A percentile compares a stretch with the other conserved stretches of the same genome.
Evolutionary conservation across 768 basidiomycete genomes (phyloP).

Genomic region (Leccinum imitatum): DNA sequence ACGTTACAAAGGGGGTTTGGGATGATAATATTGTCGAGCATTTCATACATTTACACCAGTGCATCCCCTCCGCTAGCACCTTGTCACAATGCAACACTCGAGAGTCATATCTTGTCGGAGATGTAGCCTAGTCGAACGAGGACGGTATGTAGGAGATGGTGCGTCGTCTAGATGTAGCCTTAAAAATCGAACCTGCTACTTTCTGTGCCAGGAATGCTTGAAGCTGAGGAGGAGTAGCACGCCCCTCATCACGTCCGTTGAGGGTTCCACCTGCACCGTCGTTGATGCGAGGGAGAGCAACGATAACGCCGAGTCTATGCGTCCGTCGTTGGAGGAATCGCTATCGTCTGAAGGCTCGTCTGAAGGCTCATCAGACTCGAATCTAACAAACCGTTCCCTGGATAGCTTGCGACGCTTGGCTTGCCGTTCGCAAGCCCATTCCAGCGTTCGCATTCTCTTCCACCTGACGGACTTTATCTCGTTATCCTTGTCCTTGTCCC

Average conservation of each 20-base stretch:
- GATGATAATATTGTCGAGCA: slow-evolving; percentile 27
- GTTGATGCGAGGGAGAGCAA: slow-evolving; percentile 30
- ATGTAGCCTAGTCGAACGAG: slow-evolving; percentile 30
- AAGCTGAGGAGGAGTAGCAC: slow-evolving; percentile 30
- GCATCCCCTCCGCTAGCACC: slow-evolving; percentile 25
- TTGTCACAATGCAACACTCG: slow-evolving; percentile 27
- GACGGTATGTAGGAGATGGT: slow-evolving; percentile 27
- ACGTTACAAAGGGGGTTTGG: slow-evolving; percentile 15
- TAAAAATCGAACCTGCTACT: slow-evolving; percentile 20
- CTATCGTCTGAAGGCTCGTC: slow-evolving; percentile 17
- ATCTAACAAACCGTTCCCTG: slow-evolving; percentile 17
- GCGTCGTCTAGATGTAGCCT: slow-evolving; percentile 19
- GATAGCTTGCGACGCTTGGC: slow-evolving; percentile 36
- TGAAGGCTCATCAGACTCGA: slow-evolving; percentile 20
- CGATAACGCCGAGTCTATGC: slow-evolving; percentile 30
- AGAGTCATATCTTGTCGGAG: slow-evolving; percentile 20
- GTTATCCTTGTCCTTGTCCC: slow-evolving; percentile 2
- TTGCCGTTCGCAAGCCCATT: slow-evolving; percentile 46
- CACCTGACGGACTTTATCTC: slow-evolving; percentile 2
- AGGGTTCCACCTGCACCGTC: slow-evolving; percentile 1
- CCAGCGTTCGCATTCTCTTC: slow-evolving; percentile 36
- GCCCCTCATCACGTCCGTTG: slow-evolving; percentile 28
- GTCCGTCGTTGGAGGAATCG: slow-evolving; percentile 6
- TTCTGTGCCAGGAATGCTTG: slow-evolving; percentile 31
- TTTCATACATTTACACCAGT: slow-evolving; percentile 29